Evolutionary conservation across 2,329 filamentous ascomycete genomes (phyloP), one percentile per base, ranked within the genome.

Genomic region (Aureobasidium sp.): DNA sequence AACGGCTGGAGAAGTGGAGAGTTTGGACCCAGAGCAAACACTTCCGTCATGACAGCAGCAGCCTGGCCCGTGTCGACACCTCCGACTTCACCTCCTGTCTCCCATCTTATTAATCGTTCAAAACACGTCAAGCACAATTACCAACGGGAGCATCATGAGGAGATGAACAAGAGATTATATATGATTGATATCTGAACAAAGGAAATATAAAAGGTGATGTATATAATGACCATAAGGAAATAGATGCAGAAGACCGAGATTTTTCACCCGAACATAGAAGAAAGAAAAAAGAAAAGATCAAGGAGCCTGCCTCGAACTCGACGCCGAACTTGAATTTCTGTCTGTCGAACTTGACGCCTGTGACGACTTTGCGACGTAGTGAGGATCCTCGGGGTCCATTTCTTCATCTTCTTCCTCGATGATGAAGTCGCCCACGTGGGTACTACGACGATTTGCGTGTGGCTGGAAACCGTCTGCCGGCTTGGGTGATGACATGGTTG

Each of bases 241-340:
- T 23, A 23, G 12, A 51, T 13, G 26, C 5, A 34, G 37, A 26
- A 26, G 17, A 51, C 17, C 2, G 29, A 51, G 12, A 20, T 12
- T 26, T 37, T 47, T 47, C 26, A 37, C 34, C 34, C 34, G 34
- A 34, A 13, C 34, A 37, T 1, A 27, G 6, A 27, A 46, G 15
- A 7, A 27, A 52, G 17, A 34, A 37, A 20, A n/a, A 17, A 5
- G 34, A 42, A 5, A 50, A 42, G 17, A 55, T 55, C 51, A 55
- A 55, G 51, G 51, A 55, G 51, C 51, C 51, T 55, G 51, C 51
- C 51, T 39, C 20, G 51, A 55, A 42, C n/a, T 52, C 27, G 48
- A 52, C 20, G 29, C 47, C 29, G 47, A 51, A 51, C 17, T 34
- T 20, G 50, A 41, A 17, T 42, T 27, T 34, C 52, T 55, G 37